Percentiles rank a stretch among this genome's conserved stretches.
Conservation (phyloP, 2,329 filamentous ascomycete species). For the Talaromyces sp. region DNA sequence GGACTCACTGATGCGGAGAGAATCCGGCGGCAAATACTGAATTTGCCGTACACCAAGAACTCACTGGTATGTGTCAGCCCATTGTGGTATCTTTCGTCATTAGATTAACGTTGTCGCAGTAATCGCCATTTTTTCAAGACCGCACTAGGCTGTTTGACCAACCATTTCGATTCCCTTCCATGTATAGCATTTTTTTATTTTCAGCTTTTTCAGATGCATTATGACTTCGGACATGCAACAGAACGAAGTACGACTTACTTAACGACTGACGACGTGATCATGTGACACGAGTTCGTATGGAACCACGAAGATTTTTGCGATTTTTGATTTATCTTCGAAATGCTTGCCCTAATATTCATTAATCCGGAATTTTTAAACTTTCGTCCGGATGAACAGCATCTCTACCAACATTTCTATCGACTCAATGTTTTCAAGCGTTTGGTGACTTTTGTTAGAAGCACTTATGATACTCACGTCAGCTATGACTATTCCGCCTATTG, state of each 20-base stretch:
- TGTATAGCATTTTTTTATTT: slow-evolving; percentile 18
- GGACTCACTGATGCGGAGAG: slow-evolving; percentile 40
- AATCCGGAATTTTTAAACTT: neutral
- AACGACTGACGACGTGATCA: slow-evolving; percentile 33
- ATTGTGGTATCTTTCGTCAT: neutral
- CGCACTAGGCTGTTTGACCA: neutral
- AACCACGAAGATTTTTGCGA: slow-evolving; percentile 20
- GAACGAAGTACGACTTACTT: slow-evolving; percentile 23
- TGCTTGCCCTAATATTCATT: slow-evolving; percentile 12
- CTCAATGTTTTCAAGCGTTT: slow-evolving; percentile 14
- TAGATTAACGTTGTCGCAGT: slow-evolving; percentile 11
- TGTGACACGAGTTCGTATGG: slow-evolving; percentile 20
- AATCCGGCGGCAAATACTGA: slow-evolving; percentile 39
- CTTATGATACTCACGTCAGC: slow-evolving; percentile 15
- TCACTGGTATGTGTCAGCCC: slow-evolving; percentile 5
- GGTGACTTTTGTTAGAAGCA: slow-evolving; percentile 13
- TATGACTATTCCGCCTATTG: slow-evolving; percentile 16
- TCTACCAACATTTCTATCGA: slow-evolving; percentile 10
- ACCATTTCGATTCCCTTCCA: slow-evolving; percentile 12
- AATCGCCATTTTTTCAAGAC: neutral
- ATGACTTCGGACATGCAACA: slow-evolving; percentile 18
- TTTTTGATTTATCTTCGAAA: slow-evolving; percentile 18
- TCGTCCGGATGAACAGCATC: slow-evolving; percentile 9
- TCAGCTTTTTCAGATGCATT: slow-evolving; percentile 11
- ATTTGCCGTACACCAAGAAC: slow-evolving; percentile 32